A percentile compares a stretch with the other conserved stretches of the same genome.
These are phyloP conservation scores for Macrocystidia cucumis DNA, from an alignment of 1,284 basidiomycete species.

Conservation along the genomic window DNA sequence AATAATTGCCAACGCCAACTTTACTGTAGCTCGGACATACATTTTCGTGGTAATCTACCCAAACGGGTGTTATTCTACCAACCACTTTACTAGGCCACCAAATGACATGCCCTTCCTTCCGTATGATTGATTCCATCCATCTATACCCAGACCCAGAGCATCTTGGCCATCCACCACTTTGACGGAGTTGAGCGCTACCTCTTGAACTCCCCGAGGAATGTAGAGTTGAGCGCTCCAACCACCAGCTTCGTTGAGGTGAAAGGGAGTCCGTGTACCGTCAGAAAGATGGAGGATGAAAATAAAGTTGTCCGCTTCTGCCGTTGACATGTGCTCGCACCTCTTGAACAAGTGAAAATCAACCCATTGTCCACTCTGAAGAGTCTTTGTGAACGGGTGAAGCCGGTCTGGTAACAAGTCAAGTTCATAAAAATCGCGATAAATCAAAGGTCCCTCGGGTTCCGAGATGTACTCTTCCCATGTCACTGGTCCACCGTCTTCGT, in stretches of 20 bases:
- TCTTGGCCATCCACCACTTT: slow-evolving; percentile 24
- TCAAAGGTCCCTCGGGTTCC: slow-evolving; percentile 24
- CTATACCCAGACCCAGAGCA: slow-evolving; percentile 26
- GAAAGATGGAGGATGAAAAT: slow-evolving; percentile 25
- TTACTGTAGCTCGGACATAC: too few relatives aligned
- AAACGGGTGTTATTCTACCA: slow-evolving; percentile 13
- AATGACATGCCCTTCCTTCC: slow-evolving; percentile 30
- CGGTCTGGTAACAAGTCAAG: slow-evolving; percentile 25
- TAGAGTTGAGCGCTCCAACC: slow-evolving; percentile 30
- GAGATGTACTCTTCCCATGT: slow-evolving; percentile 37
- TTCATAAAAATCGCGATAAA: slow-evolving; percentile 26
- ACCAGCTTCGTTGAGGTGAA: slow-evolving; percentile 25
- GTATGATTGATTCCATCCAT: slow-evolving; percentile 20
- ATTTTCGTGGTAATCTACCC: too few relatives aligned
- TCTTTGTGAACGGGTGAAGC: slow-evolving; percentile 24
- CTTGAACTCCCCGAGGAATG: slow-evolving; percentile 21
- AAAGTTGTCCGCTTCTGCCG: slow-evolving; percentile 29
- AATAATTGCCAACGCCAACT: too few relatives aligned
- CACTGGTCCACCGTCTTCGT: slow-evolving; percentile 27
- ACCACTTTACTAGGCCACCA: slow-evolving; percentile 29
- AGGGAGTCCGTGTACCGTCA: slow-evolving; percentile 23
- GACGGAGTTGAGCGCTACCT: slow-evolving; percentile 17
- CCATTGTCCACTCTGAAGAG: slow-evolving; percentile 24
- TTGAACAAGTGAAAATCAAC: slow-evolving; percentile 31
- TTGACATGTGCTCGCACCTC: slow-evolving; percentile 36